Percentiles rank a stretch among this genome's conserved stretches.
phyloP scores from a whole-genome alignment of 306 rosid genomes.

The Lablab purpureus region DNA sequence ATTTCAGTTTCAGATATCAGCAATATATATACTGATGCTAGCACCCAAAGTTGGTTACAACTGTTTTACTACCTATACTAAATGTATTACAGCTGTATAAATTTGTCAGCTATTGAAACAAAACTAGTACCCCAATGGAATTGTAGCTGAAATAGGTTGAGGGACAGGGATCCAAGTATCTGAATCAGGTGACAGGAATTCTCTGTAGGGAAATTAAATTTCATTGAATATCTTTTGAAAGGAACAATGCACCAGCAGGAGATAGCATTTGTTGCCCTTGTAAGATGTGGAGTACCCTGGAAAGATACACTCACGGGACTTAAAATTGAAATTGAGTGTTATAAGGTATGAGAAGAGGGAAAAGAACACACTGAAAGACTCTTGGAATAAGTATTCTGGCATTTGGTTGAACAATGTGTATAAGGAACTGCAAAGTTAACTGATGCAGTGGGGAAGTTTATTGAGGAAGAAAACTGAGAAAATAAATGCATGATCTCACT shows the following conservation, averaged over 20 bases:
- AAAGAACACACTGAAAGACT: not conserved
- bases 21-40: not conserved
- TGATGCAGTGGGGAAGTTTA: not conserved
- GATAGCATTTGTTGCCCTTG: not conserved
- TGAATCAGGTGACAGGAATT: not conserved
- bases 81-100: not conserved
- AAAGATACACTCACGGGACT: not conserved
- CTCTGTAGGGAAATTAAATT: not conserved
- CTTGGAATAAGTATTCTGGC: not conserved
- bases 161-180: not conserved
- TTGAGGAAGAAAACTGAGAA: not conserved
- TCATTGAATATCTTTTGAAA: not conserved
- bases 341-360: not conserved
- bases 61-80: not conserved
- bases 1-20: not conserved
- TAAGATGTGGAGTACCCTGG: not conserved
- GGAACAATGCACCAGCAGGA: not conserved
- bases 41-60: not conserved
- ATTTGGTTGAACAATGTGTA: not conserved
- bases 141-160: not conserved
- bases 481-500: not conserved
- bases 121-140: not conserved
- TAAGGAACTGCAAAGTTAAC: not conserved
- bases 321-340: not conserved
- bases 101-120: not conserved